Base-by-base conservation (phyloP, 2,329 filamentous ascomycete genomes). In the Microcera coccophila region DNA sequence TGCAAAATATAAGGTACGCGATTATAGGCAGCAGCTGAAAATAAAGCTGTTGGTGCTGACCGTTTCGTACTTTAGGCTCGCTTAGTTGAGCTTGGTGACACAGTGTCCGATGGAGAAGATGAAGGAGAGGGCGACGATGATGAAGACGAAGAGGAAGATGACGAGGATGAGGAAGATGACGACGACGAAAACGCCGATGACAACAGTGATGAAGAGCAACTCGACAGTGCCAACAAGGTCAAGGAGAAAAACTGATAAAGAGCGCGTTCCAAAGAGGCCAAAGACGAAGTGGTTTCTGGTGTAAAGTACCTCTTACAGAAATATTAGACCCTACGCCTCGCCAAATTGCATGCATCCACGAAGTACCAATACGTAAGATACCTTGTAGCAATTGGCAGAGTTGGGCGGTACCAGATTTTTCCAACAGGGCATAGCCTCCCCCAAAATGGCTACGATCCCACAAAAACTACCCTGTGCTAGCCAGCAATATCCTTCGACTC, bases 31-130 rank as follows among this genome's bases (percentile, higher is more conserved):
- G n/a, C n/a, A n/a, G n/a, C n/a, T n/a, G n/a, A n/a, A n/a, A n/a
- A 38, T 7, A 31, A 19, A 5, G 15, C 15, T 21, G 12, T 9
- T 28, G 8, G 24, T 39, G 18, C 37, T 44, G 14, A 31, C 16
- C 17, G 14, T 19, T 29, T 7, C 4, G 17, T n/a, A 15, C 26
- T 42, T 14, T 56, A 81, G 73, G 65, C 68, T 61, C 83, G 79
- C 37, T 71, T 90, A 12, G 76, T 78, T 55, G 78, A 75, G 17
- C 70, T 89, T 15, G 85, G 85, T 3, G 78, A 87, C 58, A 72
- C 74, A 47, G 81, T 91, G 9, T 90, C 87, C 2, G 87, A 91
- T 51, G 84, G 71, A n/a, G 87, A 90, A 49, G 83, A 83, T 15
- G 84, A 81, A 0, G 79, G 77, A 0, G 77, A 75, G 1, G 76